Base-by-base conservation (phyloP, 768 basidiomycete genomes). In the Sporobolomyces roseus region DNA sequence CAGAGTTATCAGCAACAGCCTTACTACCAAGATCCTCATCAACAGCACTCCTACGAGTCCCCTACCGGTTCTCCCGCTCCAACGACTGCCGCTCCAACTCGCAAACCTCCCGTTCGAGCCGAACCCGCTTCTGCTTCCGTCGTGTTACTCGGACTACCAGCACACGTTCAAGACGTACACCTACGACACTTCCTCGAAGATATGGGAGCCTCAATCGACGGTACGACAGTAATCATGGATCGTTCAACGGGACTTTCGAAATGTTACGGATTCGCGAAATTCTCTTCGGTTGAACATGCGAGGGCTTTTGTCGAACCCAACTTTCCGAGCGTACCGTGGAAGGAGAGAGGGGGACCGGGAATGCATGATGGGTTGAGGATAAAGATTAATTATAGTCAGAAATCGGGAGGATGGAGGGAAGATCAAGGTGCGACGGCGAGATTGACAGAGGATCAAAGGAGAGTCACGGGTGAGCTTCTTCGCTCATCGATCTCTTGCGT, bases 251-350 rank as follows among this genome's bases (percentile, higher is more conserved):
- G 91, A 86, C 81, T 84, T 70, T 93, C 93, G 63, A 94, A 94
- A 80, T 89, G 91, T 77, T 97, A 97, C 78, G 96, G 93, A 66
- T 99, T 99, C 79, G 93, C 91, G 75, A 90, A 92, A 80, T 99
- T 99, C 79, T 81, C 87, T 49, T 87, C 83, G 73, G 83, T 88
- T 64, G 90, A 90, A 74, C 90, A 90, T 65, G 93, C 96, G 25
- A 86, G 88, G 61, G 86, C 88, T 17, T 98, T 97, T 78, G 87
- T 99, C 78, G 87, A 91, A 72, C 88, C 90, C 45, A 84, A 88
- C 56, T 96, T 89, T 77, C 94, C 92, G 3, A 91, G 91, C 79
- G 85, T 97, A 32, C 86, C 90, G 80, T 86, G 97, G 68, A 91
- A 91, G n/a, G 90, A 91, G 17, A 87, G 90, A 21, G 89, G 89